Evolutionary conservation across 1,284 basidiomycete species (phyloP), one percentile per base, ranked within the genome.

Genomic region (Apiotrichum laibachii): DNA sequence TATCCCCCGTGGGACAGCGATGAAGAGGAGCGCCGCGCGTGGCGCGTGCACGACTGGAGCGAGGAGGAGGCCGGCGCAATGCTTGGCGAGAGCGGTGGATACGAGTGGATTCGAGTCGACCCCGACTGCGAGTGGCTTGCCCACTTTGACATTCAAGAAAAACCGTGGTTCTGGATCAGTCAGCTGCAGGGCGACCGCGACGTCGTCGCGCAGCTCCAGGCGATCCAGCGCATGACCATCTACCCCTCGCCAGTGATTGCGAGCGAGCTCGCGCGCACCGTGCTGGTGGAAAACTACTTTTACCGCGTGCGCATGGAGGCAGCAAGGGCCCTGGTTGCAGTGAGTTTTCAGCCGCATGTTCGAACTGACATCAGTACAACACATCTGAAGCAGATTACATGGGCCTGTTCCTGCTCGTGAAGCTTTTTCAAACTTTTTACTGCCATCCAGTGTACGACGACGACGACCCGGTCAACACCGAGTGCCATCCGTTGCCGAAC

Each of bases 91-190:
- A 60, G 63, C 19, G 72, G 75, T 5, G 75, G 75, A 6, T 99
- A 98, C 79, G 96, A 99, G 79, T 99, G 96, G 96, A 99, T 99
- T 65, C 84, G 96, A 60, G 91, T 99, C 82, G 96, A 99, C 74
- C 92, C 96, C 19, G 96, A 99, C 74, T 95, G 96, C 77, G 95
- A 99, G 79, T 99, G 96, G 96, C 89, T 99, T 60, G 89, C 92
- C 19, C 84, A 84, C 49, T 86, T 98, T 65, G 87, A 88, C 61
- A 97, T 98, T 68, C 89, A 94, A 58, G 95, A 99, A 80, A 90
- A 91, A 53, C 93, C 96, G 73, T 97, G 93, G 78, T 98, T 97
- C 89, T 99, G 95, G 95, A 90, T 97, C 51, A 92, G 89, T 56
- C 96, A 99, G 76, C 81, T 99, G 50, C 92, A 97, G 78, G 83